A percentile compares a stretch with the other conserved stretches of the same genome.
phyloP scores from a whole-genome alignment of 192 early-diverging fungal genomes.

The Coemansia sp. region DNA sequence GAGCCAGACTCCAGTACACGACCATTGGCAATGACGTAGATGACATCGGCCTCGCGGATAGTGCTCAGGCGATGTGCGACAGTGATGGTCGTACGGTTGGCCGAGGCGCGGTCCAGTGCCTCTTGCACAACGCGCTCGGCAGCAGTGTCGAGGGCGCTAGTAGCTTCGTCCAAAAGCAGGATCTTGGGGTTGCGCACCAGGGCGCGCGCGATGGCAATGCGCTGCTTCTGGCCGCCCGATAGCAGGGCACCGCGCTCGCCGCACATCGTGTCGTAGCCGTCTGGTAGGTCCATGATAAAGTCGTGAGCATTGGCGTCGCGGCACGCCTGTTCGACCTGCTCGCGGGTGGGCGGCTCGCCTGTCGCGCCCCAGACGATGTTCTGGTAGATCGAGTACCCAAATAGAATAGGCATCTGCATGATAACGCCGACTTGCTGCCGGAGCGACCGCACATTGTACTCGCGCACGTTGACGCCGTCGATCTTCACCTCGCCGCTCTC shows the following conservation, averaged over 20 bases:
- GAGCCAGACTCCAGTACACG: constrained; percentile 70
- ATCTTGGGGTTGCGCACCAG: constrained; percentile 84
- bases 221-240: constrained; percentile 94
- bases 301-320: constrained; percentile 71
- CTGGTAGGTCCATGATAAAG: constrained; percentile 68
- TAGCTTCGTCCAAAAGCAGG: constrained; percentile 87
- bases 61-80: constrained; percentile 92
- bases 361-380: constrained; percentile 74
- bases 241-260: constrained; percentile 81
- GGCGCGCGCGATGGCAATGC: constrained; percentile 93
- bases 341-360: constrained; percentile 62
- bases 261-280: constrained; percentile 83
- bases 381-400: constrained; percentile 72
- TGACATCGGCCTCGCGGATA: constrained; percentile 78
- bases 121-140: constrained; percentile 78
- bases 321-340: constrained; percentile 66
- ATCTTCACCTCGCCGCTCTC: constrained; percentile 57
- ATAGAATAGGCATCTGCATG: constrained; percentile 88
- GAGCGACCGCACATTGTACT: constrained; percentile 77
- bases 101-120: constrained; percentile 72
- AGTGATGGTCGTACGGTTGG: constrained; percentile 82
- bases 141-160: constrained; percentile 79
- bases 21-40: constrained; percentile 78
- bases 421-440: constrained; percentile 87
- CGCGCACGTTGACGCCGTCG: constrained; percentile 73